phyloP scores from a whole-genome alignment of 768 basidiomycete genomes.

The Dioszegia aurantiaca region DNA sequence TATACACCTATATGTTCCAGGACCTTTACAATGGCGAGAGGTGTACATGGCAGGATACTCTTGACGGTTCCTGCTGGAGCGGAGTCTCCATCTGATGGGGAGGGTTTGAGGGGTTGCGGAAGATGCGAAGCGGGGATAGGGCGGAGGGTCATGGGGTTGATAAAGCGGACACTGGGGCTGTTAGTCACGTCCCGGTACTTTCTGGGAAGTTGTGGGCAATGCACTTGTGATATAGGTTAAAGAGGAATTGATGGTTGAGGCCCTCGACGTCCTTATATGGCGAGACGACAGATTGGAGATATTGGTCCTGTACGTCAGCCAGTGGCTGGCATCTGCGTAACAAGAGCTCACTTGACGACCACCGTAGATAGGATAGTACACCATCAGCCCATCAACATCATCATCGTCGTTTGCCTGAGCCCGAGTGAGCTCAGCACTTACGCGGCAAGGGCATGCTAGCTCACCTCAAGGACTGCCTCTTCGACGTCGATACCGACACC shows the following conservation, averaged over 20 bases:
- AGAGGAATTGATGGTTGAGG: conserved; percentile 77
- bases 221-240: conserved; percentile 93
- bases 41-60: conserved; percentile 95
- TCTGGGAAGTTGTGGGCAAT: no score
- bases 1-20: conserved; percentile 89
- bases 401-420: conserved; percentile 74
- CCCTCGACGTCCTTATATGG: conserved; percentile 98
- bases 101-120: conserved; percentile 29
- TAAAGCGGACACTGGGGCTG: conserved; percentile 78
- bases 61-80: conserved; percentile 85
- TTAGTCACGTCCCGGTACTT: no score
- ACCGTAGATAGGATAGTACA: conserved; percentile 96
- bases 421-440: not conserved
- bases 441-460: conserved; percentile 3
- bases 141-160: conserved; percentile 54
- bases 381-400: conserved; percentile 90
- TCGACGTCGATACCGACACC: conserved; percentile 85
- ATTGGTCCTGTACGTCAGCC: conserved; percentile 69
- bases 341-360: conserved; percentile 69
- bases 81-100: conserved; percentile 54
- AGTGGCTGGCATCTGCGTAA: no score
- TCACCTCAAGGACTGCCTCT: conserved; percentile 79
- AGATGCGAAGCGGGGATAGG: conserved; percentile 44
- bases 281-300: conserved; percentile 94
- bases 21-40: conserved; percentile 92